Base-by-base conservation (phyloP, 768 basidiomycete species). In the Phylloporus scabripes region DNA sequence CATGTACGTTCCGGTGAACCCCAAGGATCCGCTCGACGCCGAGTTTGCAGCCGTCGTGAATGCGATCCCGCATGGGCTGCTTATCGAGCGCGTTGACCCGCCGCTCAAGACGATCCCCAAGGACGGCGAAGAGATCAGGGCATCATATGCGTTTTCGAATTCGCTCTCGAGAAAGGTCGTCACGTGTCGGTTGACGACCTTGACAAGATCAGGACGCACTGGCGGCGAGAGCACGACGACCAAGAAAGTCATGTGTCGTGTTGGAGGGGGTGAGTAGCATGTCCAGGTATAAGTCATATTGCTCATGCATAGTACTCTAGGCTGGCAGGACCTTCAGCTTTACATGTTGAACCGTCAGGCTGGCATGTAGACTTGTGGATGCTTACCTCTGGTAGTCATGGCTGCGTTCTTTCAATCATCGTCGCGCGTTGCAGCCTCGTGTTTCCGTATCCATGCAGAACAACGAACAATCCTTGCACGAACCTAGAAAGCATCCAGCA, bases 231-330 rank as follows among this genome's bases (percentile, higher is more conserved):
- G 53, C 44, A 71, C 69, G 41, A 76, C 70, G 55, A 73, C 74
- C 57, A 90, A 86, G 79, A 93, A 91, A 68, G 91, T 93, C 26
- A 87, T 94, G 85, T 90, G 86, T 69, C 82, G 91, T 51, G 85
- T 93, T 53, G 91, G 91, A 40, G 89, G 87, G 67, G 88, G 88
- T 83, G 55, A 61, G 81, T 73, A 6, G 37, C n/a, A 46, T 44
- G 46, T 7, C 21, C 26, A 2, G 40, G n/a, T n/a, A 21, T 50
- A 51, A 44, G 0, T 14, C 5, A 17, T 21, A 3, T 34, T 46
- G 12, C 51, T 62, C 1, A 56, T 46, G 24, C 34, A 5, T 14
- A 36, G 11, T 31, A 24, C 3, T 51, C 39, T 60, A 83, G 86
- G 86, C 34, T 89, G 86, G 87, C 87, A 88, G 59, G 85, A 88